Base-by-base conservation (phyloP, 495 filamentous ascomycete species). In the Penicillium salamii region DNA sequence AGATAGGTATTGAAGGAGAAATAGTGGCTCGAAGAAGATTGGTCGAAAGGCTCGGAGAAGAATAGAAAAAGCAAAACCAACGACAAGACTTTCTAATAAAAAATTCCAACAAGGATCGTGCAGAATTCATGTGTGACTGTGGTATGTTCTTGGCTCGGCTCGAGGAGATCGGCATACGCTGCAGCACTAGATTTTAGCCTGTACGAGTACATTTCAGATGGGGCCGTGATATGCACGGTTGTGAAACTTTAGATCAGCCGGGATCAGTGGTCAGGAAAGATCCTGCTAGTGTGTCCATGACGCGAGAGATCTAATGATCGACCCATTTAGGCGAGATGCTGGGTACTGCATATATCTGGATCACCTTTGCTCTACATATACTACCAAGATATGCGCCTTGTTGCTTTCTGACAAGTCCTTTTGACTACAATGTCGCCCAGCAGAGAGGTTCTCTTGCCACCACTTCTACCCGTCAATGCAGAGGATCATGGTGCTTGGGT, bases 401-500 rank as follows among this genome's bases (percentile, higher is more conserved):
- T 3, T 4, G 23, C 23, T 26, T 26, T 8, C 23, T 26, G 23
- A 26, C 3, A 31, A 20, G 4, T n/a, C 6, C 26, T 21, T 14
- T 37, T 38, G 13, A 38, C 29, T 21, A 7, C 18, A 13, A 53
- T 53, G 43, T 3, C 38, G 19, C 26, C 20, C 13, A 42, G 24
- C n/a, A 18, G 14, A 36, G 45, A 17, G 0, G 8, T 12, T 24
- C 19, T 53, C 5, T 18, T 46, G 3, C 51, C 37, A 18, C 51
- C 44, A 7, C 26, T 53, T 2, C 28, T 53, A 8, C 44, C 51
- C 18, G 51, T 53, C 18, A 53, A 28, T 1, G 29, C 41, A 2
- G 32, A 49, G 38, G 44, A 53, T 28, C 51, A 53, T 39, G 33
- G 51, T 5, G 38, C 51, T 2, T 53, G 51, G 50, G 50, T 53